These are phyloP conservation scores for Crithidia fasciculata DNA, from an alignment of 208 protist species.

Conservation along the genomic window DNA sequence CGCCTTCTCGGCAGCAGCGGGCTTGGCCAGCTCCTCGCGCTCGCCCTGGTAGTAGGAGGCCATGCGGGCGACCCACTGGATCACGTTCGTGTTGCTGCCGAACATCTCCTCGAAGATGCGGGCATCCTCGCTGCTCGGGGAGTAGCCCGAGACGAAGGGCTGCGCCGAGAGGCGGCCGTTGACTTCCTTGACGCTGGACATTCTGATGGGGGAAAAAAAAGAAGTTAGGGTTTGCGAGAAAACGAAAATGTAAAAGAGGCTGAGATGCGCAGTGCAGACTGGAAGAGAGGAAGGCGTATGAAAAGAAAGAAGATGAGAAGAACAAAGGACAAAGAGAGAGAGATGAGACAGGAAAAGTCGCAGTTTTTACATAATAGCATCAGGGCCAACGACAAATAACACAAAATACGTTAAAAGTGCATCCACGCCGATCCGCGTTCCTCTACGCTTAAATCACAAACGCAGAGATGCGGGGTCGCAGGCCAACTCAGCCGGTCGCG, in stretches of 20 bases:
- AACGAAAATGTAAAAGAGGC: background rate
- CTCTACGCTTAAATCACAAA: too few relatives aligned
- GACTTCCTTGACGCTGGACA: conserved; percentile 86
- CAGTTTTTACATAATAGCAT: too few relatives aligned
- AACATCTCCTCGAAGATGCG: conserved; percentile 89
- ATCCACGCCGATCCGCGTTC: too few relatives aligned
- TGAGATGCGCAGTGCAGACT: background rate
- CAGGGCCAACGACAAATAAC: too few relatives aligned
- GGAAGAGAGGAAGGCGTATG: background rate
- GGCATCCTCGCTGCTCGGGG: conserved; percentile 84
- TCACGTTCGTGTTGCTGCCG: conserved; percentile 69
- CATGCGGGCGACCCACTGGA: conserved; percentile 91
- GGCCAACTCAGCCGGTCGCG: too few relatives aligned
- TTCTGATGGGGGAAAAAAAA: conserved; percentile 31
- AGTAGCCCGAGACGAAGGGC: conserved; percentile 85
- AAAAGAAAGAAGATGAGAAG: conserved; percentile 14
- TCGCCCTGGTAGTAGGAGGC: conserved; percentile 91
- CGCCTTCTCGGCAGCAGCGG: conserved; percentile 28
- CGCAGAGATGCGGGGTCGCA: too few relatives aligned
- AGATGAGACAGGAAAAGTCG: background rate
- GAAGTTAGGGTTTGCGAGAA: background rate
- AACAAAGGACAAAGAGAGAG: background rate
- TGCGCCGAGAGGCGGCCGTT: conserved; percentile 83
- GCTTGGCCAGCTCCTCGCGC: conserved; percentile 66
- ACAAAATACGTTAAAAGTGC: too few relatives aligned